These are phyloP conservation scores for Raffaelea albimanens DNA, from an alignment of 2,329 filamentous ascomycete species.

Conservation along the genomic window DNA sequence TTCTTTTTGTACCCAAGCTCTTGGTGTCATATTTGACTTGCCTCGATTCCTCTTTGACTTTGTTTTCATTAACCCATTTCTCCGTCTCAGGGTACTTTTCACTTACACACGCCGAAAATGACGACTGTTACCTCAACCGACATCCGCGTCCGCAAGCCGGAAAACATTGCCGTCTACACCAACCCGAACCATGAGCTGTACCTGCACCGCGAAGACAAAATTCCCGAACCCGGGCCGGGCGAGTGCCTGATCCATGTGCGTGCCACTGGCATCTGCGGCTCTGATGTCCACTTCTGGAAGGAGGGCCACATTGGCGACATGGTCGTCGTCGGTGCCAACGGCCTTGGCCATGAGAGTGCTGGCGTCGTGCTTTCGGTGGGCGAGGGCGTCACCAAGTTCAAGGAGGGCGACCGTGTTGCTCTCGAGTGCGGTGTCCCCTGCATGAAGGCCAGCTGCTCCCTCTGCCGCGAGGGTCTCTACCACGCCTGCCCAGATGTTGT, in stretches of 20 bases:
- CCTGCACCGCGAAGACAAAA: conserved; percentile 42
- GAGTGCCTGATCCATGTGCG: conserved; percentile 54
- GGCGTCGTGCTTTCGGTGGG: conserved; percentile 50
- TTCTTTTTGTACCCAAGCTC: too few species aligned
- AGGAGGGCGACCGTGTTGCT: conserved; percentile 51
- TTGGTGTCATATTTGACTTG: too few species aligned
- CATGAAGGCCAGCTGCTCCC: conserved; percentile 37
- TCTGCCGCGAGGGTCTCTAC: conserved; percentile 50
- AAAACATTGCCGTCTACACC: conserved; percentile 60
- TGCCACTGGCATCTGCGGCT: conserved; percentile 50
- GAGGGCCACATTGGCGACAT: conserved; percentile 39
- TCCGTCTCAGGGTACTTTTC: too few species aligned
- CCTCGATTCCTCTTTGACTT: too few species aligned
- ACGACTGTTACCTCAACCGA: not conserved
- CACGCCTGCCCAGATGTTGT: conserved; percentile 54
- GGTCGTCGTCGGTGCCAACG: too few species aligned
- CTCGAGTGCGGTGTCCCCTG: conserved; percentile 59
- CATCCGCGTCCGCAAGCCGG: conserved; percentile 10
- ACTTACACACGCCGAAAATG: too few species aligned
- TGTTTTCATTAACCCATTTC: too few species aligned
- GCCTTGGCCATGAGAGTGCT: conserved; percentile 36
- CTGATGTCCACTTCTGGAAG: conserved; percentile 62
- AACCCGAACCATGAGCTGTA: conserved; percentile 60
- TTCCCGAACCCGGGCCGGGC: conserved; percentile 26
- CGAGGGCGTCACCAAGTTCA: conserved; percentile 37